phyloP scores from a whole-genome alignment of 2,329 filamentous ascomycete genomes.

The Boeremia lycopersici region DNA sequence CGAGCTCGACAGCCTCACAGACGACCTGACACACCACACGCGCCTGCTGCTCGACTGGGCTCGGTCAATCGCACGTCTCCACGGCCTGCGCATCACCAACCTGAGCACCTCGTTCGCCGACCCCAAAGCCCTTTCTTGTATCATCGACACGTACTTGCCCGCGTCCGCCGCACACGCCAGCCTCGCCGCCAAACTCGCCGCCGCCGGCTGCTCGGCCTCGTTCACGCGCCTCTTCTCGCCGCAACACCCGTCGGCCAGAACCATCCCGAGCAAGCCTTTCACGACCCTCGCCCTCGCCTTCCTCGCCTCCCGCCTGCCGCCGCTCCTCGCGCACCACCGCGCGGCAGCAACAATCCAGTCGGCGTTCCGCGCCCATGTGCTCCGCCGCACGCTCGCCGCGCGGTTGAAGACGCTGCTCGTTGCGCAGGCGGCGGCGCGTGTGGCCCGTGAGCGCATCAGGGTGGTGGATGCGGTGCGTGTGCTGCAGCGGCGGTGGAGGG shows the following conservation, averaged over 20 bases:
- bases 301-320: constrained; percentile 63
- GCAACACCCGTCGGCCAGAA: constrained; percentile 18
- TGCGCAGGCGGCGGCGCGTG: constrained; percentile 54
- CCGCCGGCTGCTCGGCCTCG: constrained; percentile 50
- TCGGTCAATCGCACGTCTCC: constrained; percentile 54
- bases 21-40: constrained; percentile 44
- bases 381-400: constrained; percentile 35
- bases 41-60: constrained; percentile 63
- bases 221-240: constrained; percentile 54
- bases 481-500: constrained; percentile 54
- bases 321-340: constrained; percentile 55
- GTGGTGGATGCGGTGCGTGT: constrained; percentile 50
- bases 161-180: constrained; percentile 13
- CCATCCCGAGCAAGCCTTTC: constrained; percentile 61
- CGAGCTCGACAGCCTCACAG: constrained; percentile 17
- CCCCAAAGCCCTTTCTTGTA: constrained; percentile 59
- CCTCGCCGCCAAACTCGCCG: constrained; percentile 47
- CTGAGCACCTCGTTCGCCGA: constrained; percentile 65
- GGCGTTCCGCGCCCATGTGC: constrained; percentile 53
- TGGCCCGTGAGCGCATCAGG: constrained; percentile 53
- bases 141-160: constrained; percentile 63
- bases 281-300: constrained; percentile 64
- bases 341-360: constrained; percentile 61
- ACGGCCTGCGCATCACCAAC: constrained; percentile 57
- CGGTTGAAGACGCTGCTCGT: constrained; percentile 50